Base-by-base conservation (phyloP, 108 stramenopile genomes). In the Stephanodiscus triporus region DNA sequence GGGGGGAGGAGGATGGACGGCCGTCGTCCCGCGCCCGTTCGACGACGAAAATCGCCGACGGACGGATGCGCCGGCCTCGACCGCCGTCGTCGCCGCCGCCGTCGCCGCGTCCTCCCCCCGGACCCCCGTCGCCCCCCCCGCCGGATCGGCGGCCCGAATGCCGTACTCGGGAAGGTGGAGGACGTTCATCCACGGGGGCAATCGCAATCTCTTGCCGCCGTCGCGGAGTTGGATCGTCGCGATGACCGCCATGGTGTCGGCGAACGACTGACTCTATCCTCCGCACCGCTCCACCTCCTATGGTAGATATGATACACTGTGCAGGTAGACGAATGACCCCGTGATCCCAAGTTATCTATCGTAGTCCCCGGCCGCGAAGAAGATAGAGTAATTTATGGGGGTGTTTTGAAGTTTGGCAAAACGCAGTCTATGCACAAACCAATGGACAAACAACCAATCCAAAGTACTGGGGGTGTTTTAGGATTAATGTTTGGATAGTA, bases 151-250 rank as follows among this genome's bases (percentile, higher is more conserved):
- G 9, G 13, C 22, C 4, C 3, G 37, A 61, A 61, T 61, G 4
- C 60, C 60, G 30, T 36, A n/a, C 60, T 61, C 60, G 36, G 60
- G 60, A 19, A 61, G 36, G 36, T 61, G 60, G 19, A 43, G 37
- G 8, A 38, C 10, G 19, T 37, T 61, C 60, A 61, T 40, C 60
- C 60, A 61, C 23, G 60, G 36, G 9, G 36, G 60, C 60, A 61
- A 42, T 54, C 2, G 23, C 23, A 45, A 45, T 17, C 43, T 45
- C 16, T 54, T 24, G 23, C 26, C 26, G 53, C 53, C 53, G 53
- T 54, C 26, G 53, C 20, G 53, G 26, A 22, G 19, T 53, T 53
- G 51, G 19, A 53, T 53, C 20, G 20, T 53, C 9, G 51, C 9
- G 40, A 40, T 40, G 40, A 4, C 40, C 16, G 43, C 43, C 43